Conservation (phyloP, 2,329 filamentous ascomycete genomes). For the Fusarium sp. region DNA sequence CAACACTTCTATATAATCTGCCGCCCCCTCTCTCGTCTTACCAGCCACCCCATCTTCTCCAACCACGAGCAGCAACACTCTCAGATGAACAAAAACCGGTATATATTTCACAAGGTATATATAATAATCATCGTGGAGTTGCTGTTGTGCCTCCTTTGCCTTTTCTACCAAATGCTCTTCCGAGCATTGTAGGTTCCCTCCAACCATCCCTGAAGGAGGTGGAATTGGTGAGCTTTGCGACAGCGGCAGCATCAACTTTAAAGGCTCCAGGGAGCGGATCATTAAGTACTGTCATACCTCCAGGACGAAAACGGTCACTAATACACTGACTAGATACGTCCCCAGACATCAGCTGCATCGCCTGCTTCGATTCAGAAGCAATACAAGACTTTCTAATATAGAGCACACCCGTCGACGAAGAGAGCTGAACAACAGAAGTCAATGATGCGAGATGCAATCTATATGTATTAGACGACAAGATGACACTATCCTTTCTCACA, state of each 20-base stretch:
- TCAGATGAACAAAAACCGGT: not conserved
- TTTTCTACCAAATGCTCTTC: not conserved
- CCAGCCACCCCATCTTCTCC: not conserved
- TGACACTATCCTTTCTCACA: not conserved
- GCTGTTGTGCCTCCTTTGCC: not conserved
- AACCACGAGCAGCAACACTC: not conserved
- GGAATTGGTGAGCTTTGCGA: no score
- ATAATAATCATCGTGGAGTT: not conserved
- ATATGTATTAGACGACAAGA: not conserved
- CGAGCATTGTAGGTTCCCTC: no score
- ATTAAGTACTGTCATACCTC: no score
- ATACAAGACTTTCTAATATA: no score
- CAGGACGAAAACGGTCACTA: not conserved
- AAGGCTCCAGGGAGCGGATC: no score
- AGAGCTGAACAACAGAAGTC: not conserved
- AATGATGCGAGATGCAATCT: not conserved
- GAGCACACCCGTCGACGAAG: not conserved
- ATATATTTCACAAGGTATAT: not conserved
- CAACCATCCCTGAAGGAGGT: no score
- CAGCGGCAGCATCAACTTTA: no score
- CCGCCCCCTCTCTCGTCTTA: not conserved
- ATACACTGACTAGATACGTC: no score
- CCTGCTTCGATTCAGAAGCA: not conserved
- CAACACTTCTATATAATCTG: not conserved
- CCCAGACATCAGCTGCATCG: no score